These are phyloP conservation scores for Psilocybe azurescens DNA, from an alignment of 768 basidiomycete species.

Conservation along the genomic window DNA sequence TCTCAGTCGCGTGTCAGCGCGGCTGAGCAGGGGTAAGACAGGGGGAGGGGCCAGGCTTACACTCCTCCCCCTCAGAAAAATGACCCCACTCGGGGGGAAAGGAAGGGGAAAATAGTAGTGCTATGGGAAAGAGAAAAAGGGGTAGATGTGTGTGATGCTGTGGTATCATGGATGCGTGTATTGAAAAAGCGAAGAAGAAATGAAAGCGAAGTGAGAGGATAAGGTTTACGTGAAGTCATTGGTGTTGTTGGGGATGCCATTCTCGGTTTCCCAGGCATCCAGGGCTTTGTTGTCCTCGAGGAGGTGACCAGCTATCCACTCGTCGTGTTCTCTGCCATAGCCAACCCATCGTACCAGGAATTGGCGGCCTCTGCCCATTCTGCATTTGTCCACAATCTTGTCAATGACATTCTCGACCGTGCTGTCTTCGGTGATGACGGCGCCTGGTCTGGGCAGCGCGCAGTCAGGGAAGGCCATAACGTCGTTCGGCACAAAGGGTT, in stretches of 20 bases:
- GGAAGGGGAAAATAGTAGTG: too few species aligned
- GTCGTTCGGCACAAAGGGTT: constrained; percentile 34
- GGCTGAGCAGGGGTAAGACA: too few species aligned
- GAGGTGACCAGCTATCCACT: constrained; percentile 28
- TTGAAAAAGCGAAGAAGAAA: too few species aligned
- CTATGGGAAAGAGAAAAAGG: too few species aligned
- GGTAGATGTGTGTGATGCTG: too few species aligned
- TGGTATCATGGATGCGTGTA: too few species aligned
- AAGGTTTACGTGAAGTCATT: too few species aligned
- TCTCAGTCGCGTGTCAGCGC: too few species aligned
- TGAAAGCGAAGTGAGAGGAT: too few species aligned
- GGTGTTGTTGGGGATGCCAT: too few species aligned
- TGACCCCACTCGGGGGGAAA: too few species aligned
- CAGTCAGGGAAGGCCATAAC: constrained; percentile 29
- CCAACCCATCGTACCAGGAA: constrained; percentile 38
- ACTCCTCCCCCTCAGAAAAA: constrained; percentile 1
- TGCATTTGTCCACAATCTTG: constrained; percentile 30
- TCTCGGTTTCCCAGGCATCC: constrained; percentile 19
- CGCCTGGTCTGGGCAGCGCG: background rate
- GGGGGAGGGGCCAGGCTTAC: background rate
- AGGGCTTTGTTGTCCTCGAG: constrained; percentile 28
- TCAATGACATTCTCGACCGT: constrained; percentile 27
- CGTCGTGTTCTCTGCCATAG: constrained; percentile 31
- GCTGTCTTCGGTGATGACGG: background rate
- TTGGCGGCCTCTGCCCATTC: constrained; percentile 29